These are phyloP conservation scores for Trametes cingulata DNA, from an alignment of 768 basidiomycete genomes.

Conservation along the genomic window DNA sequence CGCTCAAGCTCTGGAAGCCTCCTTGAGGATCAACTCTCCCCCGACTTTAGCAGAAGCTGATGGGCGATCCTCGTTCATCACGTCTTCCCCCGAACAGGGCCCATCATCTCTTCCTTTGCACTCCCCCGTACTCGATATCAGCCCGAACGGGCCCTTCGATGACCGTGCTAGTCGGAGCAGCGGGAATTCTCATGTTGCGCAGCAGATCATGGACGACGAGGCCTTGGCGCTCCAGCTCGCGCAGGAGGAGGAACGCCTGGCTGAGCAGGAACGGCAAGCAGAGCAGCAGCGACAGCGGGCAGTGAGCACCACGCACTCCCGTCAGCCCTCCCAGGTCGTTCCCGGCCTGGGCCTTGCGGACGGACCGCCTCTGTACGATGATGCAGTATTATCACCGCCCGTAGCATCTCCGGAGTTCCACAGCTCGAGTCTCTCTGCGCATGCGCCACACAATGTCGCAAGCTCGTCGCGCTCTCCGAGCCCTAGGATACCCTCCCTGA, in stretches of 20 bases:
- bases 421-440: not conserved
- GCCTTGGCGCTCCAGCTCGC: slow-evolving; percentile 42
- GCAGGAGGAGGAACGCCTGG: slow-evolving; percentile 40
- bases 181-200: not conserved
- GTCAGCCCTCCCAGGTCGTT: not conserved
- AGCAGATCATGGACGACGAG: slow-evolving; percentile 42
- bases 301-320: no score
- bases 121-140: slow-evolving; percentile 7
- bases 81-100: slow-evolving; percentile 17
- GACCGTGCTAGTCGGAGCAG: not conserved
- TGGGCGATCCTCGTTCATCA: slow-evolving; percentile 8
- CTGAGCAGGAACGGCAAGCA: slow-evolving; percentile 36
- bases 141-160: not conserved
- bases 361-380: slow-evolving; percentile 19
- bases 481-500: not conserved
- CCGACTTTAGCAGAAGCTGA: slow-evolving; percentile 1
- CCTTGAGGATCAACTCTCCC: slow-evolving; percentile 30
- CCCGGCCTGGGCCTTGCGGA: not conserved
- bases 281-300: not conserved
- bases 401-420: not conserved
- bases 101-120: not conserved
- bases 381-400: slow-evolving; percentile 7
- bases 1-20: slow-evolving; percentile 60
- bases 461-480: not conserved
- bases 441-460: not conserved